Evolutionary conservation across 1,139 yeast genomes (phyloP), one percentile per base, ranked within the genome.

Genomic region (Blastobotrys apis): DNA sequence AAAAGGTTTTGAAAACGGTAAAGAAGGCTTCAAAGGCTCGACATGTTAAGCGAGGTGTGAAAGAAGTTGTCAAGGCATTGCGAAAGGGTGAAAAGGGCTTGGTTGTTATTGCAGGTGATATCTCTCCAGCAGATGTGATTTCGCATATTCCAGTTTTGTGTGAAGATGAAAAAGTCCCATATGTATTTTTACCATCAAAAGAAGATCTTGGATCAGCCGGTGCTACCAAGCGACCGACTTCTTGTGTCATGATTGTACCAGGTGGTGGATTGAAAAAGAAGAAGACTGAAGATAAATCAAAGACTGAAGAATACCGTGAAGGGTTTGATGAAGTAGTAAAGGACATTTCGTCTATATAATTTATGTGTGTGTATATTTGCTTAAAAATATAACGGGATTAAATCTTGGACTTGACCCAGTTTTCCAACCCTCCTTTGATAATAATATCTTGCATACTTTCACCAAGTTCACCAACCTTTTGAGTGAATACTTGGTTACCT

Each of bases 181-280:
- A 73, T 64, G 78, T 92, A 41, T 92, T 92, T 68, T 80, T 92
- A 54, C 98, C 98, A 58, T 87, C 97, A 44, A 92, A 92, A 71
- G 97, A 92, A 72, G 98, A 92, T 63, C 77, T 94, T 56, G 99
- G 99, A 32, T 84, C 95, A 53, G 98, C 99, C 26, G 97, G 98
- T 63, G 95, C 97, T 51, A 92, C 98, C 50, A 92, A 92, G 74
- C 83, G 99, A 75, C 98, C 98, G 58, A 94, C 99, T 31, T 87
- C 97, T 34, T 90, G 95, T 67, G 96, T 94, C 39, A 87, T 94
- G 90, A 78, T 94, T 60, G 95, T 90, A 44, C 98, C 98, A 60
- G 96, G 96, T 47, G 95, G 95, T 48, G 92, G 92, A 49, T 85
- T 86, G 71, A 76, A 82, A 62, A 81, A 81, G 71, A 23, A 25